Evolutionary conservation across 768 basidiomycete genomes (phyloP), one percentile per base, ranked within the genome.

Genomic region (Hericium erinaceus): DNA sequence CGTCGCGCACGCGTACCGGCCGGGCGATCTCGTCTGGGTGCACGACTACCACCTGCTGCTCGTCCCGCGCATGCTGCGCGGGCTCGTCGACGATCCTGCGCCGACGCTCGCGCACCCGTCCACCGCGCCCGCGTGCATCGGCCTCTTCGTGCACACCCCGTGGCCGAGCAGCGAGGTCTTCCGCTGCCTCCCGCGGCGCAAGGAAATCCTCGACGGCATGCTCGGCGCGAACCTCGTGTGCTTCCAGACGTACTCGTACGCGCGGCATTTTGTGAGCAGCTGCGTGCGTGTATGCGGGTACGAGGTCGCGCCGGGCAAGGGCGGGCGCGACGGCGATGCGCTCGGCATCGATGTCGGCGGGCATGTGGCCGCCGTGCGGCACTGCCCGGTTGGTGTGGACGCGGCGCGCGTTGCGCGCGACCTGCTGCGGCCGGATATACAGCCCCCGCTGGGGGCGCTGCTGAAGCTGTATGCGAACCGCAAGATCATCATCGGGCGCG

Each of bases 91-190:
- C 16, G 44, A 20, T 12, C 40, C 13, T 13, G 40, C 40, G 40
- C 40, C 18, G 40, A 13, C 40, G 12, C 40, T 15, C 15, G 40
- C 40, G 40, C 40, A 41, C 12, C 40, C 40, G 40, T 13, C 13
- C 44, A 15, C n/a, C 44, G 20, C n/a, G 8, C n/a, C 44, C n/a
- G n/a, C 16, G 44, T 81, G 85, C 59, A 76, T 95, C 44, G 95
- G 95, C 3, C 81, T 99, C 60, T 99, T 98, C 72, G 88, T 98
- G 48, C 95, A 99, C 73, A 98, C 95, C 1, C 95, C 95, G 12
- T 98, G 98, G 85, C 95, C 95, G 4, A 91, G 87, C 68, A 91
- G 88, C 60, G 95, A 99, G 67, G 88, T 98, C 62, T 99, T 98
- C 78, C 78, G 95, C 56, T 95, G 91, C 70, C 74, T 97, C 44